A percentile compares a stretch with the other conserved stretches of the same genome.
Evolutionary conservation across 2,329 filamentous ascomycete species (phyloP).

Genomic region (Paramyrothecium roridum): DNA sequence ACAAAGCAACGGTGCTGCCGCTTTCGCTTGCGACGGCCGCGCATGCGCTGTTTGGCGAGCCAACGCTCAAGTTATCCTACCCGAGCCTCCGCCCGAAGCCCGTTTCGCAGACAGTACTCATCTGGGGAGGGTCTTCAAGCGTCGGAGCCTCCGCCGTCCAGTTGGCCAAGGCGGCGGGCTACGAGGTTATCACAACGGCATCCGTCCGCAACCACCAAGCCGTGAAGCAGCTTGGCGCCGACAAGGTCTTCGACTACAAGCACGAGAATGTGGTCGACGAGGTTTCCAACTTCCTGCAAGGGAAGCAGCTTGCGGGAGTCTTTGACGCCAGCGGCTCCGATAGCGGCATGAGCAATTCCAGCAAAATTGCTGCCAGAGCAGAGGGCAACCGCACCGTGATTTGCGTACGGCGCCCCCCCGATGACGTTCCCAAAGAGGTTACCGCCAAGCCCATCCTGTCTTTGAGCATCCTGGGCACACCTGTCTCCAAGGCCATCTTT

Average conservation of each 20-base stretch:
- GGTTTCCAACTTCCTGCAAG: constrained; percentile 11
- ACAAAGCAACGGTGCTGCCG: constrained; percentile 14
- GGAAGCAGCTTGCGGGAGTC: background rate
- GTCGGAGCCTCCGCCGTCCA: constrained; percentile 45
- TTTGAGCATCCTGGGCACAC: background rate
- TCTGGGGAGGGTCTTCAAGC: constrained; percentile 38
- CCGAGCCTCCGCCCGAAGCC: constrained; percentile 8
- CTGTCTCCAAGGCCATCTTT: background rate
- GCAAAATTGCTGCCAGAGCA: background rate
- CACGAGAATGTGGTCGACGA: constrained; percentile 14
- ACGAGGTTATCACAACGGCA: constrained; percentile 39
- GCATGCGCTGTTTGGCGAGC: constrained; percentile 14
- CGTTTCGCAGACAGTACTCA: constrained; percentile 7
- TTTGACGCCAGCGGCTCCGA: background rate
- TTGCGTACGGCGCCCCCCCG: background rate
- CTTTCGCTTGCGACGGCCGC: constrained; percentile 16
- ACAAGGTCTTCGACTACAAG: constrained; percentile 41
- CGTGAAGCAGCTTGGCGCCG: constrained; percentile 39
- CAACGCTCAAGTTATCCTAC: constrained; percentile 12
- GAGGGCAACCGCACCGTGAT: background rate
- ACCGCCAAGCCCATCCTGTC: background rate
- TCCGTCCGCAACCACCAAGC: constrained; percentile 40
- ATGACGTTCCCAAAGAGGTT: background rate
- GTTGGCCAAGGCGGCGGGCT: constrained; percentile 38
- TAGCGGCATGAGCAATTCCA: background rate